Evolutionary conservation across 495 filamentous ascomycete genomes (phyloP).

Genomic region (Tuber brumale): DNA sequence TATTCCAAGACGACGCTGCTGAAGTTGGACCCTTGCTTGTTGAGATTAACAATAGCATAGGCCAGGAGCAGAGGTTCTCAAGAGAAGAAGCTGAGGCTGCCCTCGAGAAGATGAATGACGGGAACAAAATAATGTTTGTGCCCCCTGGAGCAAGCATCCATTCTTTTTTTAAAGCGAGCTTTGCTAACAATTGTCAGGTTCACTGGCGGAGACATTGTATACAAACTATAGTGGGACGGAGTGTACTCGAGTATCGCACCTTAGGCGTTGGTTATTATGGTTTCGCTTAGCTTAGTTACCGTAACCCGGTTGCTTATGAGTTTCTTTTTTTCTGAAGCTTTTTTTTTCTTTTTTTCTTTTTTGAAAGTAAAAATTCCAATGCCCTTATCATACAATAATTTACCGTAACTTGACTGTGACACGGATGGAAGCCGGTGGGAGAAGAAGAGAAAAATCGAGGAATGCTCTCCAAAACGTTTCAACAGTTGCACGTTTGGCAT

Average conservation of each 20-base stretch:
- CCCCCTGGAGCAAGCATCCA: background rate
- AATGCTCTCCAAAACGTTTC: background rate
- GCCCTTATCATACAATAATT: background rate
- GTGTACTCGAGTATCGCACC: background rate
- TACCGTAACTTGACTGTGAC: background rate
- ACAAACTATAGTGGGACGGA: constrained; percentile 28
- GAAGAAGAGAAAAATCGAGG: background rate
- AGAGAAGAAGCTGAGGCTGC: constrained; percentile 68
- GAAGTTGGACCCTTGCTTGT: constrained; percentile 66
- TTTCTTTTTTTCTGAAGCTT: background rate
- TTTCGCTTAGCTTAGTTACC: background rate
- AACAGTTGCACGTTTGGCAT: background rate
- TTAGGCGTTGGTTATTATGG: background rate
- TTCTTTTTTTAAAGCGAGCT: background rate
- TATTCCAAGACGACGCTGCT: constrained; percentile 77
- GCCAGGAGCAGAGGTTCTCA: constrained; percentile 54
- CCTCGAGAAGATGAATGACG: constrained; percentile 67
- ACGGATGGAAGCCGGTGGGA: background rate
- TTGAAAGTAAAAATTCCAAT: background rate
- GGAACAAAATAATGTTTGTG: constrained; percentile 89
- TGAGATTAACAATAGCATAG: constrained; percentile 69
- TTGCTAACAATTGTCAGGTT: constrained; percentile 30
- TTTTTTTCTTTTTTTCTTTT: background rate
- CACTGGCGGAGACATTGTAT: constrained; percentile 36
- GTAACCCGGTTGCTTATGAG: background rate